Base-by-base conservation (phyloP, 2,329 filamentous ascomycete genomes). In the Hypoxylon sp. region DNA sequence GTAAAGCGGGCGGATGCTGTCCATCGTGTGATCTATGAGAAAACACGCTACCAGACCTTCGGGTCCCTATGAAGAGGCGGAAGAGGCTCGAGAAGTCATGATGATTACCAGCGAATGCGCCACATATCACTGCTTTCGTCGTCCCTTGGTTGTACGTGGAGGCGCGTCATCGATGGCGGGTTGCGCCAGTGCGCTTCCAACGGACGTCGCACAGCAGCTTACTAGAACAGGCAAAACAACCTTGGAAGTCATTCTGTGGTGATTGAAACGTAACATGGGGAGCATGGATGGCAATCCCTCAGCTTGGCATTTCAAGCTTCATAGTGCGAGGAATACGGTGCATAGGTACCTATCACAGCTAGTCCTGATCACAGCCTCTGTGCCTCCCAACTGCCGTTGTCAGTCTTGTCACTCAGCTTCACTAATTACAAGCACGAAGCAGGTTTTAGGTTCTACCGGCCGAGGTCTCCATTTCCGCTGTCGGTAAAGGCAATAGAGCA, bases 201-300 rank as follows among this genome's bases (percentile, higher is more conserved):
- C 30, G 44, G 52, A 59, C 20, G 64, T 67, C 55, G 58, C 61
- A 64, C 61, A 44, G 48, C 57, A 67, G 64, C 64, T 67, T 67
- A 67, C 64, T 67, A 64, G 54, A 64, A 50, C 28, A 50, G 48
- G 47, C 37, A 22, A 55, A 34, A 41, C 10, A 41, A n/a, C n/a
- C n/a, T n/a, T n/a, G n/a, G n/a, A 19, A 8, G 20, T 41, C 32
- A 41, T 39, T 39, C 15, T 39, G 48, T 10, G 19, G 39, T 24
- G 22, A 22, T 64, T 67, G 64, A 54, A 64, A 67, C 64, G 64
- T 67, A 50, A 61, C 64, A 66, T 66, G 49, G 13, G 26, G 48
- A 64, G 50, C 64, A 67, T 64, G 61, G 61, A 67, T 64, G 54
- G 51, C 54, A 56, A 67, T 67, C 64, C 64, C 4, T 47, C 39